Base-by-base conservation (phyloP, 2,329 filamentous ascomycete species). In the Neofusicoccum parvum region DNA sequence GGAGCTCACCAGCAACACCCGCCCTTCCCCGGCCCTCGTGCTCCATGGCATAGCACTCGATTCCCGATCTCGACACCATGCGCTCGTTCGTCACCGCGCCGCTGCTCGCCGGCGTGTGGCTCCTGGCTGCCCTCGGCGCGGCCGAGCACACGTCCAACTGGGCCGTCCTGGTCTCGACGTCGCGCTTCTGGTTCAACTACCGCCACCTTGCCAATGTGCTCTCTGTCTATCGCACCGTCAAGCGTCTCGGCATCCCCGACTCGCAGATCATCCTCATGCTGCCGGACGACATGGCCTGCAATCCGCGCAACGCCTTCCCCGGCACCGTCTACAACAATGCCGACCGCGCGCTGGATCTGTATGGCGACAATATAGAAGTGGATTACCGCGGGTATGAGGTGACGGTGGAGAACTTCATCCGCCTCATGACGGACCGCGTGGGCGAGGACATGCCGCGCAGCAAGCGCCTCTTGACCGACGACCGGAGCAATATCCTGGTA, bases 171-270 rank as follows among this genome's bases (percentile, higher is more conserved):
- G 95, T 99, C 66, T 95, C 92, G 70, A 99, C 95, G 5, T 99
- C 95, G 62, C 91, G 95, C 63, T 99, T 99, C 85, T 99, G 95
- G 95, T 99, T 99, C 88, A 99, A 99, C 82, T 99, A 99, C 80
- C 91, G 95, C 66, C 95, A 99, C 79, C 90, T 99, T 62, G 94
- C 95, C 78, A 99, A 99, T 81, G 95, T 97, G 17, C 88, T 99
- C 67, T 97, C 94, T 67, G 89, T 99, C 69, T 99, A 99, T 81
- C 92, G 95, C 66, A 99, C 95, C 65, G 95, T 99, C 69, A 99
- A 99, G 82, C 92, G 95, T 12, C 88, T 99, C 43, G 95, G 95
- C 54, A 99, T 99, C 67, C 95, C 95, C 41, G 95, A 99, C 80
- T 97, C 92, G 60, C 95, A 99, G 78, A 99, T 99, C 80, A 98